Evolutionary conservation across 208 protist species (phyloP).

Genomic region (Phytomonas sp.): DNA sequence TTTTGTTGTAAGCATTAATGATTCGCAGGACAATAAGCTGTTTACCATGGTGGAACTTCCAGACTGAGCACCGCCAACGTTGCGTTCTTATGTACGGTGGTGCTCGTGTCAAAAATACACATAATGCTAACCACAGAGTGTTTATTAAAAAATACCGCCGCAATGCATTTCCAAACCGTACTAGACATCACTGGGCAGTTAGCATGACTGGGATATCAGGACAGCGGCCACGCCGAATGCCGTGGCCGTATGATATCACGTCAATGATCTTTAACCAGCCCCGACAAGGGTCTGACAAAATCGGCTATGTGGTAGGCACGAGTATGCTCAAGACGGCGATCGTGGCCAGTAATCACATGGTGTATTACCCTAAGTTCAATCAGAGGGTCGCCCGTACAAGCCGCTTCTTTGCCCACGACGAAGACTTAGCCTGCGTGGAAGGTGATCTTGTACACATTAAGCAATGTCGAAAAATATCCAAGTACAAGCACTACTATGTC

Average conservation of each 20-base stretch:
- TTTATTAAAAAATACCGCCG: conserved; percentile 87
- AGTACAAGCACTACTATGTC: conserved; percentile 93
- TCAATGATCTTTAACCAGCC: conserved; percentile 91
- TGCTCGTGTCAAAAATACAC: conserved; percentile 75
- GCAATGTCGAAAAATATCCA: conserved; percentile 87
- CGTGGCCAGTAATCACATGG: conserved; percentile 86
- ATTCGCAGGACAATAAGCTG: conserved; percentile 45
- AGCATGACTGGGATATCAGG: conserved; percentile 80
- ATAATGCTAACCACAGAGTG: conserved; percentile 84
- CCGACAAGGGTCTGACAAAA: conserved; percentile 85
- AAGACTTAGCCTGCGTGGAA: conserved; percentile 90
- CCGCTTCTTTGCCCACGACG: conserved; percentile 89
- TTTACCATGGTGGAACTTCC: conserved; percentile 91
- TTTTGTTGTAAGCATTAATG: conserved; percentile 27
- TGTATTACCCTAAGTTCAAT: conserved; percentile 92
- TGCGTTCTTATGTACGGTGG: conserved; percentile 88
- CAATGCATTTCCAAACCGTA: conserved; percentile 88
- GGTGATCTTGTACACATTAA: conserved; percentile 91
- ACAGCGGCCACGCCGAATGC: conserved; percentile 87
- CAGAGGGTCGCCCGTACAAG: conserved; percentile 86
- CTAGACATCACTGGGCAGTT: conserved; percentile 85
- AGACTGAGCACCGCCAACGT: conserved; percentile 85
- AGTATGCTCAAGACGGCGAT: conserved; percentile 91
- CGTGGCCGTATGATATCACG: conserved; percentile 89
- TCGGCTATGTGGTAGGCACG: conserved; percentile 89